Percentiles rank a stretch among this genome's conserved stretches.
Evolutionary conservation across 2,329 filamentous ascomycete species (phyloP).

Genomic region (Cladosporium phlei): DNA sequence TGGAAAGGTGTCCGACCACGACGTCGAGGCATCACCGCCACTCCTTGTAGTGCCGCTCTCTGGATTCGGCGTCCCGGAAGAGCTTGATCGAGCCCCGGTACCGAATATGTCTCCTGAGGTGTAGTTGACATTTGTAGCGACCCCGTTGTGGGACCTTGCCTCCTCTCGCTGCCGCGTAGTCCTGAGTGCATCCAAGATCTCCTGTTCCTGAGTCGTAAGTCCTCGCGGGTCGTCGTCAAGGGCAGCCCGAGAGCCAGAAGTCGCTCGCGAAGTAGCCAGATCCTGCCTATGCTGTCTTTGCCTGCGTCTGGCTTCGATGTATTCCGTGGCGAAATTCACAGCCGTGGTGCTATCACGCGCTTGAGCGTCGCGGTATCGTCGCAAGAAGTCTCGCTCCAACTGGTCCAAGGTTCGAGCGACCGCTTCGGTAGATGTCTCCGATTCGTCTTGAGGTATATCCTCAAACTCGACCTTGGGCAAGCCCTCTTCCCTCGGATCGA

Average conservation of each 20-base stretch:
- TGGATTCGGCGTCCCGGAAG: constrained; percentile 10
- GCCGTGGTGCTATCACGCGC: constrained; percentile 36
- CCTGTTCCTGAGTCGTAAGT: constrained; percentile 42
- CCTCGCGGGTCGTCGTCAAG: constrained; percentile 44
- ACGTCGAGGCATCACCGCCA: constrained; percentile 24
- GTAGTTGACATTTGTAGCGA: constrained; percentile 42
- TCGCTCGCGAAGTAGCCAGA: constrained; percentile 19
- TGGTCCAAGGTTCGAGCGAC: constrained; percentile 37
- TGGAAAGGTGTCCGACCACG: constrained; percentile 25
- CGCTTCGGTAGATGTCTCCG: background rate
- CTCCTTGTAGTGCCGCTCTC: constrained; percentile 14
- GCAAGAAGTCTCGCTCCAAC: constrained; percentile 43
- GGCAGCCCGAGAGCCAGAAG: constrained; percentile 22
- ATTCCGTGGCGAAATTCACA: constrained; percentile 39
- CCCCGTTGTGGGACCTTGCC: constrained; percentile 33
- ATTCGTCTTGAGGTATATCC: constrained; percentile 33
- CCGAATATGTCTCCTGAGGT: constrained; percentile 31
- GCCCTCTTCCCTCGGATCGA: constrained; percentile 54
- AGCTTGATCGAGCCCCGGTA: constrained; percentile 6
- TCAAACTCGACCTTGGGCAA: constrained; percentile 55
- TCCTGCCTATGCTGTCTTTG: constrained; percentile 31
- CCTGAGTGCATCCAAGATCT: constrained; percentile 43
- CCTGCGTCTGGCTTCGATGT: constrained; percentile 38
- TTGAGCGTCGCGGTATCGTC: constrained; percentile 38
- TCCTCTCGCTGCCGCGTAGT: constrained; percentile 41